phyloP scores from a whole-genome alignment of 805 yeast species.

The Nakazawaea populi region DNA sequence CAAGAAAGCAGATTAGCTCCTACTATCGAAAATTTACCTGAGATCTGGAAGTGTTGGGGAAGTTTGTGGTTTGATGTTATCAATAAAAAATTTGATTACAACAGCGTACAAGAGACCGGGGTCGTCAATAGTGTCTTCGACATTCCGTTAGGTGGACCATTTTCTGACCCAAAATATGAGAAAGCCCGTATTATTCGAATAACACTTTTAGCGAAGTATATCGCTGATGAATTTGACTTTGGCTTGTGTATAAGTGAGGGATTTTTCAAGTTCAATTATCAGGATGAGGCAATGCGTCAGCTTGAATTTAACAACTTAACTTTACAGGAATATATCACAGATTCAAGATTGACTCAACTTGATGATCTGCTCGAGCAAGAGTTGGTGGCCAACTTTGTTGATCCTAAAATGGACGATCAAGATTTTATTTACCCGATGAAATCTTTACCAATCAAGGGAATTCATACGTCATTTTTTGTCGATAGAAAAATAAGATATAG shows the following conservation, averaged over 20 bases:
- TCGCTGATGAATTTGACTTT: conserved; percentile 41
- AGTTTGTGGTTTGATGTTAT: conserved; percentile 71
- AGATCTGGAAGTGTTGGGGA: conserved; percentile 85
- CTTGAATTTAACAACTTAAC: neutral
- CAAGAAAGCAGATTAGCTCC: neutral
- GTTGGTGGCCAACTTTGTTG: neutral
- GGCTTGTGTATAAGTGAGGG: conserved; percentile 45
- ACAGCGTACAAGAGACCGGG: conserved; percentile 46
- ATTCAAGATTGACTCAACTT: conserved; percentile 33
- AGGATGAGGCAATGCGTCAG: neutral
- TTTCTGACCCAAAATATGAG: conserved; percentile 39
- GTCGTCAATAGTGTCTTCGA: conserved; percentile 56
- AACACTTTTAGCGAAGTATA: conserved; percentile 40
- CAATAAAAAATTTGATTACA: conserved; percentile 45
- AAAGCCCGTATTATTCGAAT: conserved; percentile 47
- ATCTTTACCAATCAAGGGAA: neutral
- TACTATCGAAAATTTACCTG: conserved; percentile 53
- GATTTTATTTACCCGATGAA: neutral
- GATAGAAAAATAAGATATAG: conserved; percentile 9
- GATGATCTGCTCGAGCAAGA: conserved; percentile 25
- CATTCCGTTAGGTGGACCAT: conserved; percentile 58
- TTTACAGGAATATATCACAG: conserved; percentile 20
- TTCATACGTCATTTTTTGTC: neutral
- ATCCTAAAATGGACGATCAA: neutral
- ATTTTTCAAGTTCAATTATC: conserved; percentile 34